Evolutionary conservation across 2,329 filamentous ascomycete species (phyloP).

Genomic region (Fusarium mundagurra): DNA sequence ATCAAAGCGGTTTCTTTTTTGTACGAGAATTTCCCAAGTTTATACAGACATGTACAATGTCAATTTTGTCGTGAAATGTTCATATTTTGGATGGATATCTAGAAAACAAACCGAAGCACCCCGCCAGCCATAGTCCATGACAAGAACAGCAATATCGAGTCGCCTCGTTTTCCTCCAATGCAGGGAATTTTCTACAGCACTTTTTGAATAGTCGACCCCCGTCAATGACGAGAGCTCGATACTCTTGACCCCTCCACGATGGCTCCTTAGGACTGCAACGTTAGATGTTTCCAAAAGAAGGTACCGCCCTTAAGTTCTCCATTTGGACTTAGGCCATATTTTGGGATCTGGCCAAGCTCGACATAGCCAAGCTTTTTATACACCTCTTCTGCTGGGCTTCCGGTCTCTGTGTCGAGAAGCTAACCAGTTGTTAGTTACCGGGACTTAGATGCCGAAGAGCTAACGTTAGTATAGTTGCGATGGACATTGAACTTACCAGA

Average conservation of each 20-base stretch:
- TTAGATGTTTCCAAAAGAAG: slow-evolving; percentile 68
- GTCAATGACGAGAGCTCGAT: neutral
- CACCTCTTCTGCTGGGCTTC: slow-evolving; percentile 61
- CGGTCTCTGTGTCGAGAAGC: slow-evolving; percentile 64
- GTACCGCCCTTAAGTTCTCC: slow-evolving; percentile 61
- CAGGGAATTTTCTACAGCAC: slow-evolving; percentile 30
- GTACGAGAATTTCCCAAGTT: neutral
- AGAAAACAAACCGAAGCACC: slow-evolving; percentile 36
- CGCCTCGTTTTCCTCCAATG: slow-evolving; percentile 37
- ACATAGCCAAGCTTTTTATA: slow-evolving; percentile 67
- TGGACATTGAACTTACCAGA: slow-evolving; percentile 57
- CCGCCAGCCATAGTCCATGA: slow-evolving; percentile 23
- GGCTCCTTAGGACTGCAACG: slow-evolving; percentile 43
- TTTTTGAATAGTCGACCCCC: neutral
- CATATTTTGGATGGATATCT: slow-evolving; percentile 24
- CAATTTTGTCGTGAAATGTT: neutral
- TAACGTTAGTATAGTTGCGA: neutral
- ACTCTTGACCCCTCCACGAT: neutral
- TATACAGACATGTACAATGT: neutral
- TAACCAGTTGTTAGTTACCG: slow-evolving; percentile 36
- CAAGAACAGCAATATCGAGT: slow-evolving; percentile 39
- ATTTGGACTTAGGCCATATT: slow-evolving; percentile 60
- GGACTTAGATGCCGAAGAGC: neutral
- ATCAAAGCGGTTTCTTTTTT: slow-evolving; percentile 21
- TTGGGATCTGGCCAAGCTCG: slow-evolving; percentile 64